Base-by-base conservation (phyloP, 2,329 filamentous ascomycete species). In the Sporothrix dimorphospora region DNA sequence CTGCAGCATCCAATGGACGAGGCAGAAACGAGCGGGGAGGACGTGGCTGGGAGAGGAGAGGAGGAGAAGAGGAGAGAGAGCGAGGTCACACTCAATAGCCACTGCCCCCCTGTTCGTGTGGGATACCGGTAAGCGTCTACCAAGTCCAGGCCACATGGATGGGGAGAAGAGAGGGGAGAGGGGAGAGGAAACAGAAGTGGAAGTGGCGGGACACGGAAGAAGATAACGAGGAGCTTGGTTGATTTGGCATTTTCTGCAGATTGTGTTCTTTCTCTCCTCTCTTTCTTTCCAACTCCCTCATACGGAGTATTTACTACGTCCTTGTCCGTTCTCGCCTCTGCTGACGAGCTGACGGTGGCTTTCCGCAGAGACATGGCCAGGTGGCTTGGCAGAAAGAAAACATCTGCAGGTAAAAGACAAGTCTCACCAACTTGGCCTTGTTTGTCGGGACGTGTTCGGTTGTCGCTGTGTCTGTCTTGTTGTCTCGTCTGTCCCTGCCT, bases 21-120 rank as follows among this genome's bases (percentile, higher is more conserved):
- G 47, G 55, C 55, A 63, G 57, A 63, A 34, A 63, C 11, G 57
- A 40, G 57, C 14, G 53, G 14, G 14, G 53, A 63, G 16, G 57
- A 63, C 42, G 38, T 63, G 57, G 57, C 57, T 63, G 57, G 34
- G 57, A 34, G 16, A 16, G n/a, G 14, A 34, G 3, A 34, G 24
- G 0, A 30, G 24, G 12, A 59, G 16, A 59, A 14, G 55, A 8
- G 5, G 27, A 57, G 53, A 57, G 53, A 57, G 53, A 34, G 9
- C 14, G n/a, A 34, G 59, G 38, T 27, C 21, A 42, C 59, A 45
- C 59, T 65, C 59, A 38, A 65, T 38, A 65, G 59, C 59, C 38
- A 65, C 59, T 7, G 63, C 24, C 61, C 63, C 49, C 63, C 24
- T 63, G 34, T 45, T 45, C n/a, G 59, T 63, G 38, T 63, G 59